Base-by-base conservation (phyloP, 2,329 filamentous ascomycete genomes). In the Zymoseptoria passerinii region DNA sequence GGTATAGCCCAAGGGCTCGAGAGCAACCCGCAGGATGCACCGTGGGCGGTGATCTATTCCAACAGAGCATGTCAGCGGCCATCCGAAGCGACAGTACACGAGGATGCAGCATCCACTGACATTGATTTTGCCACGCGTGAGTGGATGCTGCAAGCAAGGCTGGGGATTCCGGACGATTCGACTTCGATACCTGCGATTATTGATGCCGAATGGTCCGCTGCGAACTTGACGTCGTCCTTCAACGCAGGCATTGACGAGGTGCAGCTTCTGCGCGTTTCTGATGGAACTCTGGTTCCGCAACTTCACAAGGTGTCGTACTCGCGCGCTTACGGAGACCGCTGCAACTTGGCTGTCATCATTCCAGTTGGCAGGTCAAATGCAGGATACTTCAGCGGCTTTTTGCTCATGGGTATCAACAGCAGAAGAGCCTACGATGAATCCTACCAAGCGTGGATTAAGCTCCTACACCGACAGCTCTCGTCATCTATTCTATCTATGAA, bases 361-460 rank as follows among this genome's bases (percentile, higher is more conserved):
- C 72, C 73, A 0, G 68, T 76, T 6, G 61, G 63, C 9, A 57
- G 58, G 28, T 58, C 54, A 6, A 61, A 61, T 48, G 55, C 61
- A 9, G 58, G 60, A 20, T 59, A 65, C 44, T 54, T 55, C 6
- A 56, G 61, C 18, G 65, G 63, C 0, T 66, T 67, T 28, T 27
- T 67, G 3, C 27, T 75, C 16, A 59, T 71, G 4, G 74, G 72
- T 0, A 69, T 72, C 0, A 75, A 74, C 52, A 73, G 72, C 0
- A 71, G 65, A 28, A 67, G 72, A 16, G 67, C 67, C 1, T 68
- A 69, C 51, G 72, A 74, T 49, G 58, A 62, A 1, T 59, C 62
- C 7, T 72, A 70, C 48, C 55, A 69, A 52, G 71, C 72, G 23
- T 73, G 74, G 40, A 52, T 71, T 18, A 64, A 63, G 19, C 68